Conservation (phyloP, 768 basidiomycete species). For the Pleurotus eryngii region DNA sequence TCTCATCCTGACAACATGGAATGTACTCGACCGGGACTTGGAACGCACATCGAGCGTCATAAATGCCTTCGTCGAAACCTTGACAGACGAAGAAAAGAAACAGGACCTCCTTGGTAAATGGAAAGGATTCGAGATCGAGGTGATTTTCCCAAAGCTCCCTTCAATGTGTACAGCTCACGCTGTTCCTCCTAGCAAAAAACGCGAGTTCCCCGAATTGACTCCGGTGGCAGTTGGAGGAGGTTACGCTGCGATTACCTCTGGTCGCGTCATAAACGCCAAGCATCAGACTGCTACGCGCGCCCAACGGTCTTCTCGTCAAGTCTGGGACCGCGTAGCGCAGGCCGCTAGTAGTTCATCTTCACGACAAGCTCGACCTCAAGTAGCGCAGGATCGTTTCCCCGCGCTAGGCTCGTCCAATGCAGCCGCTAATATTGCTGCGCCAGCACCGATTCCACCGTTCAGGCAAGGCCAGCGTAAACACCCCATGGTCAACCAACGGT, state of each 20-base stretch:
- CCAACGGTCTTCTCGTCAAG: constrained; percentile 56
- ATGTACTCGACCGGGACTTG: constrained; percentile 44
- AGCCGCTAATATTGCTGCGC: constrained; percentile 8
- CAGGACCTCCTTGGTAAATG: constrained; percentile 70
- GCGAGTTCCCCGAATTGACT: constrained; percentile 78
- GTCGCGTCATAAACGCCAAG: constrained; percentile 82
- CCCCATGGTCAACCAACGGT: constrained; percentile 56
- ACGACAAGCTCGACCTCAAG: constrained; percentile 10
- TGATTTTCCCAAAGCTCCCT: constrained; percentile 19
- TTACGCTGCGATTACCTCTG: constrained; percentile 78
- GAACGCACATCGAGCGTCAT: constrained; percentile 76
- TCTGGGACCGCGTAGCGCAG: constrained; percentile 86
- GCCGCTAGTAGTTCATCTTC: constrained; percentile 56
- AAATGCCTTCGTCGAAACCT: constrained; percentile 67
- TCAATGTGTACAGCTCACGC: neutral
- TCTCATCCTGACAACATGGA: constrained; percentile 87
- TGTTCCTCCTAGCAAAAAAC: constrained; percentile 61
- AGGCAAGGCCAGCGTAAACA: constrained; percentile 49
- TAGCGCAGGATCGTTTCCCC: constrained; percentile 14
- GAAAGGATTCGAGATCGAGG: constrained; percentile 84
- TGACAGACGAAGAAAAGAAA: constrained; percentile 86
- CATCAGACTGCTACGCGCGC: constrained; percentile 62
- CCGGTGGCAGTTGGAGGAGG: constrained; percentile 57
- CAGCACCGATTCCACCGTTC: constrained; percentile 27
- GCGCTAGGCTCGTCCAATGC: neutral